A percentile compares a stretch with the other conserved stretches of the same genome.
These are phyloP conservation scores for Pulicaria dysenterica DNA, from an alignment of 129 eudicot species.

Conservation along the genomic window DNA sequence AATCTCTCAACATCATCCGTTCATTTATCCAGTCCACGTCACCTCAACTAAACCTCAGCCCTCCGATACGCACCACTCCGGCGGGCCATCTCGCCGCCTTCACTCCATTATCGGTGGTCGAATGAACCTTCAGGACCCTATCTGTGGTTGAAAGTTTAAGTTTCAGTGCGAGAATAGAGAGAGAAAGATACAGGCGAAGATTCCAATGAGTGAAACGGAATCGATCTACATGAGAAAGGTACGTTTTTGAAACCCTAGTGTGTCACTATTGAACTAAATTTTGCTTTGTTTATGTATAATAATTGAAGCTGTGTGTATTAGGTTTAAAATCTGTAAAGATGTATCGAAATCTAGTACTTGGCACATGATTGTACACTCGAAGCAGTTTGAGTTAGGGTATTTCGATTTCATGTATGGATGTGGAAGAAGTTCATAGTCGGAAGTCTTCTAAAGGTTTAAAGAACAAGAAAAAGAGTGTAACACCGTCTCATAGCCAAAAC, in stretches of 20 bases:
- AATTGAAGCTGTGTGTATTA: slow-evolving; percentile 14
- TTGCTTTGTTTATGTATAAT: slow-evolving; percentile 1
- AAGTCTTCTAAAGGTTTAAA: slow-evolving; percentile 52
- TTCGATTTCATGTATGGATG: slow-evolving; percentile 41
- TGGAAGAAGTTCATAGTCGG: slow-evolving; percentile 44
- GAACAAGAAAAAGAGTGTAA: slow-evolving; percentile 23
- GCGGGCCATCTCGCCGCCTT: slow-evolving; percentile 16
- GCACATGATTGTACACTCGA: not conserved
- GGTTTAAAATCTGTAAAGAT: not conserved
- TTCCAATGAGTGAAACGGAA: slow-evolving; percentile 17
- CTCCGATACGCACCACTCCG: slow-evolving; percentile 39
- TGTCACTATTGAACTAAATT: not conserved
- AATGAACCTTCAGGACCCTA: not conserved
- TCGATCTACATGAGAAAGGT: slow-evolving; percentile 35
- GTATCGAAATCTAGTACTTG: not conserved
- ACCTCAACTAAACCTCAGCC: slow-evolving; percentile 36
- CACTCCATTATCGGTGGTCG: slow-evolving; percentile 24
- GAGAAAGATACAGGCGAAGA: slow-evolving; percentile 15
- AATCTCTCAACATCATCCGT: slow-evolving; percentile 38
- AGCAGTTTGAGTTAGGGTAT: slow-evolving; percentile 28
- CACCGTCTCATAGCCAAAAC: slow-evolving; percentile 16
- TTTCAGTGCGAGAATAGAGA: slow-evolving; percentile 10
- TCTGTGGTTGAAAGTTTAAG: not conserved
- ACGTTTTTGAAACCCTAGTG: slow-evolving; percentile 32
- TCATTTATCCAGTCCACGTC: slow-evolving; percentile 37